These are phyloP conservation scores for Anaeromyces robustus DNA, from an alignment of 192 early-diverging fungal species.

Conservation along the genomic window DNA sequence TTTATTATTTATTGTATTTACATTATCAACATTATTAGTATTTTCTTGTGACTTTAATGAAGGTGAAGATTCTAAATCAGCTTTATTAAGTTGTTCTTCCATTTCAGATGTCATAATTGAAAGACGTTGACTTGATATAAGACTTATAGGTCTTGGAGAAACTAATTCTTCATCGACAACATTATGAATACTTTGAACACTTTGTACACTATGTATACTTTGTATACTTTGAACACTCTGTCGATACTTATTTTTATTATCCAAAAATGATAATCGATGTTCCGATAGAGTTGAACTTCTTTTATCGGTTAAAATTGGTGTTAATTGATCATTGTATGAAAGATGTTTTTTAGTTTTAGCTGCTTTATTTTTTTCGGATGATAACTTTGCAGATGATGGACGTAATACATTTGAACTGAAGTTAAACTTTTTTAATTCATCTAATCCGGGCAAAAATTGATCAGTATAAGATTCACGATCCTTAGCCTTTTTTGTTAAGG, in stretches of 20 bases:
- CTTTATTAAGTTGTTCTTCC: neutral
- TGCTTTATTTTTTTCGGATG: neutral
- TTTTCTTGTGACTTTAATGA: neutral
- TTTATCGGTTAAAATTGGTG: neutral
- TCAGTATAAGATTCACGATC: neutral
- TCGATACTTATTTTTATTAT: neutral
- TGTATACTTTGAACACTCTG: neutral
- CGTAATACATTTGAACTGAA: neutral
- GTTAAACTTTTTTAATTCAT: too few relatives aligned
- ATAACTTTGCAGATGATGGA: neutral
- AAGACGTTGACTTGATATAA: neutral
- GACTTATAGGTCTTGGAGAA: neutral
- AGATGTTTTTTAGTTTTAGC: neutral
- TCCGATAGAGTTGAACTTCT: neutral
- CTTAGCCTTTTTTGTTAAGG: neutral
- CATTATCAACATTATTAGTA: neutral
- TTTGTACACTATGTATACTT: neutral
- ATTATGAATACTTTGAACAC: neutral
- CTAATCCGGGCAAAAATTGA: neutral
- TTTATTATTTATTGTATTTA: neutral
- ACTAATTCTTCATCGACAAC: neutral
- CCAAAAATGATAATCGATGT: neutral
- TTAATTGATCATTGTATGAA: neutral
- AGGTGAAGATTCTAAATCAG: neutral
- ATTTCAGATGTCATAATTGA: neutral